A percentile compares a stretch with the other conserved stretches of the same genome.
Evolutionary conservation across 1,284 basidiomycete species (phyloP).

Genomic region (Anthracocystis panici-leucophaei): DNA sequence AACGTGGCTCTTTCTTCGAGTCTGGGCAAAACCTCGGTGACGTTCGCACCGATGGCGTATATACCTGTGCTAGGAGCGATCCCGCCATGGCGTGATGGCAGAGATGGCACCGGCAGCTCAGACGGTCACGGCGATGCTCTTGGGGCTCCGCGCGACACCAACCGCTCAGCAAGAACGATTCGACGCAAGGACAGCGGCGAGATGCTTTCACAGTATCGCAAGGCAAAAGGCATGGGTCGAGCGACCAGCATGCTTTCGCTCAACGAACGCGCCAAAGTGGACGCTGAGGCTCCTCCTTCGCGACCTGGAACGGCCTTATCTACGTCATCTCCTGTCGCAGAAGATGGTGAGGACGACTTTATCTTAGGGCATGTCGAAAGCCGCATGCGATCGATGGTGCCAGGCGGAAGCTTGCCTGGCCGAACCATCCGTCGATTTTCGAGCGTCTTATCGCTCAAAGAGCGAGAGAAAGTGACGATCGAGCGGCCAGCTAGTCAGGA

Average conservation of each 20-base stretch:
- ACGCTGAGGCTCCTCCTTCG: constrained; percentile 18
- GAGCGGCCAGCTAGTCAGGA: constrained; percentile 37
- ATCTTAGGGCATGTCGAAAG: constrained; percentile 43
- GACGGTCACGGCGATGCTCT: constrained; percentile 19
- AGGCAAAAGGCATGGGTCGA: constrained; percentile 45
- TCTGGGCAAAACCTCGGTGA: constrained; percentile 30
- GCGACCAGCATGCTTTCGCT: constrained; percentile 50
- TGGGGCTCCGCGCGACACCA: constrained; percentile 8
- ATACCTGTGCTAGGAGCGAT: constrained; percentile 51
- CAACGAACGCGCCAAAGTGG: constrained; percentile 40
- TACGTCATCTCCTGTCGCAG: constrained; percentile 12
- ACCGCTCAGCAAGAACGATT: constrained; percentile 22
- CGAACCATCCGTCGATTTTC: constrained; percentile 41
- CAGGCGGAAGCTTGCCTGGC: constrained; percentile 24
- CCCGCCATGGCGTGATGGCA: constrained; percentile 27
- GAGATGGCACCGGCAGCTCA: constrained; percentile 16
- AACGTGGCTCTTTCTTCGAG: constrained; percentile 35
- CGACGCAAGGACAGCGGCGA: constrained; percentile 59
- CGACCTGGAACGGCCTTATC: constrained; percentile 21
- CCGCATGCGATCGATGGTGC: constrained; percentile 20
- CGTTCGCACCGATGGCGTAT: constrained; percentile 40
- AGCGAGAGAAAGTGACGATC: constrained; percentile 20
- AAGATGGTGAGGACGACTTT: constrained; percentile 30
- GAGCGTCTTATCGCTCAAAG: constrained; percentile 39
- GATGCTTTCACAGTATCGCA: constrained; percentile 66